Base-by-base conservation (phyloP, 2,329 filamentous ascomycete species). In the Chaetomium olivaceum region DNA sequence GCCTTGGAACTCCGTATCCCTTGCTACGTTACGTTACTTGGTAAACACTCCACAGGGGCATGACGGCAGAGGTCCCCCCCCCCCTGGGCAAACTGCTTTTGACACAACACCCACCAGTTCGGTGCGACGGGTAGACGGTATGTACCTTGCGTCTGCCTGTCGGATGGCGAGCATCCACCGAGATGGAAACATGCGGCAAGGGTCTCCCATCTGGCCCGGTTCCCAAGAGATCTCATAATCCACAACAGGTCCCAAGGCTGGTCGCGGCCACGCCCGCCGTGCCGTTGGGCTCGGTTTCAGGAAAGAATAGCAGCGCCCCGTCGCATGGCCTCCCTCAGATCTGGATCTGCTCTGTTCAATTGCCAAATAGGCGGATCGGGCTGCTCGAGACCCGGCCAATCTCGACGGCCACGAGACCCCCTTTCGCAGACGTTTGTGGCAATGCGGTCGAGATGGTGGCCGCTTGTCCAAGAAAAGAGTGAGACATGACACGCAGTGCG, bases 401-500 rank as follows among this genome's bases (percentile, higher is more conserved):
- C 74, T 76, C 61, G 68, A 74, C 69, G 72, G 72, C 74, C 79
- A 80, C 78, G 78, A 79, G 78, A 77, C 78, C 76, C 76, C 75
- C 76, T 72, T 74, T 57, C 33, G 23, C 72, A 71, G 73, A 64
- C 70, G 68, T 70, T 71, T 77, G 79, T 80, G 79, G 79, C 78
- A 74, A 77, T 74, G 75, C 75, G 70, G 74, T 73, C 72, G 73
- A 69, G 57, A 63, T 62, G 62, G 66, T 68, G 65, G 67, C 68
- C 69, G 71, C 71, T 67, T 67, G 70, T 78, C 74, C 78, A 80
- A 77, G 77, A 77, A 76, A 78, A 75, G 58, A 77, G 74, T 78
- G 79, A 81, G 80, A 81, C 80, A 81, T 78, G 74, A 78, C 76
- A 78, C 76, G 78, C 77, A 78, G 75, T 75, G 75, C 76, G 74